A percentile compares a stretch with the other conserved stretches of the same genome.
phyloP scores from a whole-genome alignment of 2,329 filamentous ascomycete species.

The Mollisiaceae sp. region DNA sequence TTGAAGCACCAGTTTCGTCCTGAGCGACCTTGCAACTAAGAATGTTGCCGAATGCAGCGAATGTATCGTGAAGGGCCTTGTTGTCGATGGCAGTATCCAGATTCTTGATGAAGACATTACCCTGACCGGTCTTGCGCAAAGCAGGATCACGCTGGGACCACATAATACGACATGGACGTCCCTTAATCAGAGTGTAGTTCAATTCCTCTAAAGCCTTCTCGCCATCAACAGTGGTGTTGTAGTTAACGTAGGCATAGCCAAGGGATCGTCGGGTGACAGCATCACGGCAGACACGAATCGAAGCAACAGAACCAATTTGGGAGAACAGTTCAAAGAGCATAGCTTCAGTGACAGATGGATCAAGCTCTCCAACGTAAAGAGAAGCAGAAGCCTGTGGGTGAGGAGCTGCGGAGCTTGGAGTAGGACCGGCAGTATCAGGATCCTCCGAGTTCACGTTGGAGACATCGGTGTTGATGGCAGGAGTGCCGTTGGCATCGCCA shows the following conservation, averaged over 20 bases:
- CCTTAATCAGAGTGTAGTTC: slow-evolving; percentile 99
- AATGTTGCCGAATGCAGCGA: slow-evolving; percentile 98
- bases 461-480: slow-evolving; percentile 78
- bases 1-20: slow-evolving; percentile 95
- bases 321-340: slow-evolving; percentile 99
- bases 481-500: slow-evolving; percentile 67
- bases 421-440: slow-evolving; percentile 68
- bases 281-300: slow-evolving; percentile 99
- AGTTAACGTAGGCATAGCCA: slow-evolving; percentile 99
- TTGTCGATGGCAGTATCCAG: slow-evolving; percentile 98
- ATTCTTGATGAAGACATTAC: slow-evolving; percentile 99
- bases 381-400: slow-evolving; percentile 94
- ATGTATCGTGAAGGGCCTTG: slow-evolving; percentile 99
- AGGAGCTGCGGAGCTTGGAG: slow-evolving; percentile 72
- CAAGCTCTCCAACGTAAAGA: slow-evolving; percentile 98
- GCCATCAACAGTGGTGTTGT: slow-evolving; percentile 95
- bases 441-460: slow-evolving; percentile 59
- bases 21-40: slow-evolving; percentile 99
- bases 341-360: slow-evolving; percentile 96
- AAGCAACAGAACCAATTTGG: slow-evolving; percentile 97
- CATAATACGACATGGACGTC: slow-evolving; percentile 99
- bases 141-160: slow-evolving; percentile 99
- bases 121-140: slow-evolving; percentile 98
- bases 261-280: slow-evolving; percentile 98
- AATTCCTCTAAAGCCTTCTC: slow-evolving; percentile 99